phyloP scores from a whole-genome alignment of 176 grass and related monocot genomes.

The sorghum (Sorghum bicolor) region DNA sequence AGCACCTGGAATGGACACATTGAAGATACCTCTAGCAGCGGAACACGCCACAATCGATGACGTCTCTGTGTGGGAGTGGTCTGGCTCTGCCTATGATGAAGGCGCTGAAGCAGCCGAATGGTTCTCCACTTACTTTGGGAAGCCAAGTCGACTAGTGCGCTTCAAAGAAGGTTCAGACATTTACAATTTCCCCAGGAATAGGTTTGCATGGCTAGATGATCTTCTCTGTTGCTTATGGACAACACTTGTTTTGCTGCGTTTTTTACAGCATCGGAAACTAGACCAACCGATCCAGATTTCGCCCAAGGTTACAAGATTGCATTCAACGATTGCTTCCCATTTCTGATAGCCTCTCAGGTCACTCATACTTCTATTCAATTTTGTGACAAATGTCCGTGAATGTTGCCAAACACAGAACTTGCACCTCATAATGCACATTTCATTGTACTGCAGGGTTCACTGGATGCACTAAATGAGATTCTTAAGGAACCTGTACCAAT shows the following conservation, averaged over 20 bases:
- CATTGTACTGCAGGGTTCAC: slow-evolving; percentile 55
- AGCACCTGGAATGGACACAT: slow-evolving; percentile 70
- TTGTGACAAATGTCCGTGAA: neutral
- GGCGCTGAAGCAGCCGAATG: slow-evolving; percentile 64
- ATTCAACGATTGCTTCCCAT: slow-evolving; percentile 72
- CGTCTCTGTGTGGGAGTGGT: slow-evolving; percentile 92
- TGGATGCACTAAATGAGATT: slow-evolving; percentile 72
- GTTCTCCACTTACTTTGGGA: slow-evolving; percentile 74
- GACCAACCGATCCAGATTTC: slow-evolving; percentile 55
- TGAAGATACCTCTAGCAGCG: slow-evolving; percentile 47
- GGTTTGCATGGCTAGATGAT: neutral
- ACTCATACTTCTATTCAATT: neutral
- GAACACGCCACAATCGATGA: slow-evolving; percentile 36
- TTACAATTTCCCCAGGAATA: neutral
- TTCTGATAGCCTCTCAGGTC: slow-evolving; percentile 77
- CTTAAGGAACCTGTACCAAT: slow-evolving; percentile 75
- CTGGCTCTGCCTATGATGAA: slow-evolving; percentile 73
- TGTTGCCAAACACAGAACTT: slow-evolving; percentile 12
- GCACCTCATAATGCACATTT: neutral
- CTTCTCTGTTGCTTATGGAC: neutral
- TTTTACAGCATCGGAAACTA: slow-evolving; percentile 53
- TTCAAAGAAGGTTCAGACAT: slow-evolving; percentile 52
- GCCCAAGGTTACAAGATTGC: slow-evolving; percentile 61
- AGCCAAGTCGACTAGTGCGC: slow-evolving; percentile 61
- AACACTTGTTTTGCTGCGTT: neutral